phyloP scores from a whole-genome alignment of 768 basidiomycete species.

The Mycena haematopus region DNA sequence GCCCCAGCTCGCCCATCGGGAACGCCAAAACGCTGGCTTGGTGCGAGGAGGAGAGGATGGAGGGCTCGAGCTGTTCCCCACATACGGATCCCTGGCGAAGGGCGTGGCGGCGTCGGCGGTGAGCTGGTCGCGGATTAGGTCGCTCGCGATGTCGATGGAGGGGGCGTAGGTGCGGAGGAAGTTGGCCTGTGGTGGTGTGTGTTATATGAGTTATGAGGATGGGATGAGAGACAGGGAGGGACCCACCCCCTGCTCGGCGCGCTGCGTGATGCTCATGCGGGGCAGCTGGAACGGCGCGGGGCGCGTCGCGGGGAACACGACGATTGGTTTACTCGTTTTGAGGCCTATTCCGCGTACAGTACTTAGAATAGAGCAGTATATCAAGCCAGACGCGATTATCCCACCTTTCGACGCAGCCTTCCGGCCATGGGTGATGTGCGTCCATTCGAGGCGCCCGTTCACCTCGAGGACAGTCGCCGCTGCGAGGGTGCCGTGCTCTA shows the following conservation, averaged over 20 bases:
- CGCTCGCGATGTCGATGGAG: constrained; percentile 75
- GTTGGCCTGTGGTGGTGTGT: constrained; percentile 62
- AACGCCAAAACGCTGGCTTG: constrained; percentile 52
- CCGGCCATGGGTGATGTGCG: constrained; percentile 47
- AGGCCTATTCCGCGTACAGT: constrained; percentile 23
- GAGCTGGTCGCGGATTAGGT: constrained; percentile 66
- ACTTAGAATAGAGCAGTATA: too few species aligned
- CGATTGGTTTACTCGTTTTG: constrained; percentile 39
- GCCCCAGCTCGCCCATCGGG: constrained; percentile 66
- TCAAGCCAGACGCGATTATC: neutral
- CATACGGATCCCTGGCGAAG: constrained; percentile 54
- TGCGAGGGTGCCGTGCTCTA: constrained; percentile 63
- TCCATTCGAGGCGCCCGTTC: constrained; percentile 59
- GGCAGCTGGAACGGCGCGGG: constrained; percentile 40
- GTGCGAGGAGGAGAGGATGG: constrained; percentile 38
- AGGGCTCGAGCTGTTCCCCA: constrained; percentile 60
- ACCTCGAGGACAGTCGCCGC: constrained; percentile 59
- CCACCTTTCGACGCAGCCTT: constrained; percentile 37
- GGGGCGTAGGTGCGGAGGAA: constrained; percentile 76
- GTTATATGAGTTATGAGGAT: constrained; percentile 1
- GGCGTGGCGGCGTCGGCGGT: constrained; percentile 48
- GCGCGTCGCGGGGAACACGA: constrained; percentile 67
- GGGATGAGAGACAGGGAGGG: too few species aligned
- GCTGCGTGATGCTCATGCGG: constrained; percentile 47
- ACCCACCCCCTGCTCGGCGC: constrained; percentile 69